These are phyloP conservation scores for Oxyria digyna DNA, from an alignment of 148 eudicot species.

Conservation along the genomic window DNA sequence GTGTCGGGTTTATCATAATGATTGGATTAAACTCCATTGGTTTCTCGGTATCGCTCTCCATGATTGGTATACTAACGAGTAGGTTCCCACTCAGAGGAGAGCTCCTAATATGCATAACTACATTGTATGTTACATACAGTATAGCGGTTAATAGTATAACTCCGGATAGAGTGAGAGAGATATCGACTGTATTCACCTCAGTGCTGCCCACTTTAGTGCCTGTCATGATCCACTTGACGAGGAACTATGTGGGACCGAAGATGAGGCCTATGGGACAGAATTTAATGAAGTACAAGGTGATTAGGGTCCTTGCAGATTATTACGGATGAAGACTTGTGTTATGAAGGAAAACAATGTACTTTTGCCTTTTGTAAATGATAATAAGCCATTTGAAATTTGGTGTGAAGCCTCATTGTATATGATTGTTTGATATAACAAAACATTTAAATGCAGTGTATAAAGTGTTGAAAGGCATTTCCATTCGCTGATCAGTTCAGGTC, in stretches of 20 bases:
- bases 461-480: too few relatives aligned
- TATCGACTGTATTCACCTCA: conserved; percentile 11
- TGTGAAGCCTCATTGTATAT: too few relatives aligned
- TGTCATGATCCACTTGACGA: background rate
- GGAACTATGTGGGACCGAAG: background rate
- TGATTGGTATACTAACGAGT: conserved; percentile 27
- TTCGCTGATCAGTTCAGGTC: too few relatives aligned
- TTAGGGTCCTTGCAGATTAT: background rate
- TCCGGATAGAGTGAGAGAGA: conserved; percentile 6
- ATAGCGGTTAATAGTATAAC: conserved; percentile 16
- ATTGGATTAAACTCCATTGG: conserved; percentile 34
- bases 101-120: conserved; percentile 22
- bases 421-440: too few relatives aligned
- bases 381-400: too few relatives aligned
- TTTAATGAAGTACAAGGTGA: background rate
- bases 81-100: conserved; percentile 41
- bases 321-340: background rate
- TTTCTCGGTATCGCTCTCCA: conserved; percentile 26
- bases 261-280: background rate
- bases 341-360: background rate
- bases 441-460: too few relatives aligned
- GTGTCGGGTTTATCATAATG: conserved; percentile 14
- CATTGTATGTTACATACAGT: conserved; percentile 26
- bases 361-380: too few relatives aligned
- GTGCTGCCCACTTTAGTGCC: conserved; percentile 18